phyloP scores from a whole-genome alignment of 768 basidiomycete genomes.

The Tulasnella sp. region DNA sequence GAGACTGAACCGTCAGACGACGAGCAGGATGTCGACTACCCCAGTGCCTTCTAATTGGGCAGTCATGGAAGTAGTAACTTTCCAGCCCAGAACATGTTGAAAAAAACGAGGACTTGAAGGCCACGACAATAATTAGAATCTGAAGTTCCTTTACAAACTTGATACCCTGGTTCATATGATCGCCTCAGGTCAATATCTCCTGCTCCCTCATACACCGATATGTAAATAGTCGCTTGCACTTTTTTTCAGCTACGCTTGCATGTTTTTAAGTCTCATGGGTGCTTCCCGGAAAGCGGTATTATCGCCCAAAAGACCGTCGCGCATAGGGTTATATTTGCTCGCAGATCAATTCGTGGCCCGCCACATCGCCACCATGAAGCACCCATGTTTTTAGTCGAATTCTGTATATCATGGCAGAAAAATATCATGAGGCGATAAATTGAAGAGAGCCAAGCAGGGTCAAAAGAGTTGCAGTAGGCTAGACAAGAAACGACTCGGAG shows the following conservation, averaged over 20 bases:
- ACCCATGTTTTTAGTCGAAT: neutral
- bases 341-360: neutral
- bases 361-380: neutral
- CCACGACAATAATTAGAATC: neutral
- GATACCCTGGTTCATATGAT: neutral
- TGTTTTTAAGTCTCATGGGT: neutral
- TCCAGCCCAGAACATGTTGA: neutral
- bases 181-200: neutral
- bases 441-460: neutral
- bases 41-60: slow-evolving; percentile 13
- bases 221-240: slow-evolving; percentile 1
- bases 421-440: neutral
- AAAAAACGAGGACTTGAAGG: neutral
- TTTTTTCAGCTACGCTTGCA: neutral
- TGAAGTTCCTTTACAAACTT: neutral
- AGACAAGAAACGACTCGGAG: slow-evolving; percentile 13
- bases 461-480: neutral
- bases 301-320: neutral
- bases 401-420: neutral
- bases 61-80: neutral
- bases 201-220: neutral
- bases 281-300: neutral
- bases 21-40: slow-evolving; percentile 13
- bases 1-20: slow-evolving; percentile 4
- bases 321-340: neutral